Evolutionary conservation across 2,329 filamentous ascomycete genomes (phyloP).

Genomic region (Colletotrichum graminicola): DNA sequence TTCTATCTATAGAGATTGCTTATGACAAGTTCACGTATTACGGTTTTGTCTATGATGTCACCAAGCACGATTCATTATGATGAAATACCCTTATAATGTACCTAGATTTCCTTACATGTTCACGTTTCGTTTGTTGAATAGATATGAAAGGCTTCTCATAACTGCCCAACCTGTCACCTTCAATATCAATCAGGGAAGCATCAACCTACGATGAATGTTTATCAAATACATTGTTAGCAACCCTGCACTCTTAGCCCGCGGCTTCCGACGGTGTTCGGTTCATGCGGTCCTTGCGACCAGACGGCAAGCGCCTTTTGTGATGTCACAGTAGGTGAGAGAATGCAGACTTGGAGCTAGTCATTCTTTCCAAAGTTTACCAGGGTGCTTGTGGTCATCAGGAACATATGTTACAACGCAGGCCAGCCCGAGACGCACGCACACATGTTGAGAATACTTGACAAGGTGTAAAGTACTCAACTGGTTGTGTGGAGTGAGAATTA

Average conservation of each 20-base stretch:
- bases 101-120: conserved; percentile 23
- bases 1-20: not conserved
- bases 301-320: not conserved
- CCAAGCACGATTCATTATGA: conserved; percentile 36
- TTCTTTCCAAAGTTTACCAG: not conserved
- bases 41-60: conserved; percentile 30
- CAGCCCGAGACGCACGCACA: no score
- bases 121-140: not conserved
- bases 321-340: not conserved
- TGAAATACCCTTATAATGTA: conserved; percentile 39
- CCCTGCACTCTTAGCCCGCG: not conserved
- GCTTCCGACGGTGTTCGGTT: not conserved
- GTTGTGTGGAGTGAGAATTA: no score
- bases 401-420: no score
- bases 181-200: no score
- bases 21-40: conserved; percentile 27
- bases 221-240: not conserved
- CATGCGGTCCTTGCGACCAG: not conserved
- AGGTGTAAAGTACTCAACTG: no score
- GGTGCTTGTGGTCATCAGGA: not conserved
- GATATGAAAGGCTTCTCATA: not conserved
- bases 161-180: not conserved
- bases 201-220: not conserved
- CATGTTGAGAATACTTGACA: no score
- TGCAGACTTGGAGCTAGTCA: not conserved